These are phyloP conservation scores for Lodderomyces elongisporus DNA, from an alignment of 1,139 yeast species.

Conservation along the genomic window DNA sequence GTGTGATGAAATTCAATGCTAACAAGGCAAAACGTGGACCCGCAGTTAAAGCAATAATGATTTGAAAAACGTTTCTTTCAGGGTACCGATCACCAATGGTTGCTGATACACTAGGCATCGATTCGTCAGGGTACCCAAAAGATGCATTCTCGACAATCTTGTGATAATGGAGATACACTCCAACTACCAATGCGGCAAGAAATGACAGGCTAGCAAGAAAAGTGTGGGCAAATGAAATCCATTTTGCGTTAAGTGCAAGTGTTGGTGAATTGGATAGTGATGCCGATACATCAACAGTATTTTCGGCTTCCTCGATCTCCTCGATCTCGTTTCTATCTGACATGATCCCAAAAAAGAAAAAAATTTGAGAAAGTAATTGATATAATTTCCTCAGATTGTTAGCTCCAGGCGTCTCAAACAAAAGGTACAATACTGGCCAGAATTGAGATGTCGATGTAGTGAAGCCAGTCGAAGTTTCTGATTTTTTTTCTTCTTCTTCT, in stretches of 20 bases:
- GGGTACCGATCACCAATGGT: conserved; percentile 97
- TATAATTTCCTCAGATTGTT: too few relatives aligned
- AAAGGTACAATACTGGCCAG: too few relatives aligned
- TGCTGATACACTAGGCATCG: conserved; percentile 98
- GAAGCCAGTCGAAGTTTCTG: too few relatives aligned
- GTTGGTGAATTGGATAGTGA: too few relatives aligned
- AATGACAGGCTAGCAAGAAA: conserved; percentile 69
- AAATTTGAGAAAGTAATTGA: too few relatives aligned
- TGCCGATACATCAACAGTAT: too few relatives aligned
- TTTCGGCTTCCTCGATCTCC: conserved; percentile 3
- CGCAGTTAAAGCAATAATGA: conserved; percentile 71
- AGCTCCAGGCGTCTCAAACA: too few relatives aligned
- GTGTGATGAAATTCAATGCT: conserved; percentile 50
- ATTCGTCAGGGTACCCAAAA: conserved; percentile 91
- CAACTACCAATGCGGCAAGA: conserved; percentile 66
- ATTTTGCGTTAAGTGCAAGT: conserved; percentile 49
- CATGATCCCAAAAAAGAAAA: too few relatives aligned
- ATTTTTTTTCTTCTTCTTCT: too few relatives aligned
- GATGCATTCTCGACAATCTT: conserved; percentile 85
- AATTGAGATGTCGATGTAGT: too few relatives aligned
- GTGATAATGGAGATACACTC: conserved; percentile 68
- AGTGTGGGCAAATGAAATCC: conserved; percentile 68
- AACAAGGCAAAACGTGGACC: conserved; percentile 83
- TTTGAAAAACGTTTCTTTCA: conserved; percentile 86
- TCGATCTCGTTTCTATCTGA: too few relatives aligned